Base-by-base conservation (phyloP, 768 basidiomycete genomes). In the Termitomyces titanicus region DNA sequence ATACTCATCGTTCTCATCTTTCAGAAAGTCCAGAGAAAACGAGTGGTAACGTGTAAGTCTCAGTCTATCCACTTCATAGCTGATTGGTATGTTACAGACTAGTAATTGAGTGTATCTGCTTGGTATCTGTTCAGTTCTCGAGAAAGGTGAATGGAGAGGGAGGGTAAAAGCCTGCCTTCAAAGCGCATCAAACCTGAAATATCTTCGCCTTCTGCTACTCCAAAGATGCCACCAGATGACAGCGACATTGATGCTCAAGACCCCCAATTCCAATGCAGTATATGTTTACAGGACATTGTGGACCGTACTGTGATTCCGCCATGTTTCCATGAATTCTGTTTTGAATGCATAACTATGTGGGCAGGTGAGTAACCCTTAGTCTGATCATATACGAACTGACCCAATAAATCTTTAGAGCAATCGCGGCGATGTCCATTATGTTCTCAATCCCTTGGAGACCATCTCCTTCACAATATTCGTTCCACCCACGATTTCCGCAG, bases 301-400 rank as follows among this genome's bases (percentile, higher is more conserved):
- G 92, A 97, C 72, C 76, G 89, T 43, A 89, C 94, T 0, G 79
- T 95, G 37, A 75, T 96, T 24, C 91, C 93, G 1, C 79, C 76
- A 8, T 97, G 94, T 69, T 89, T 91, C 2, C 94, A 98, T 74
- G 89, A 91, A 64, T 95, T 95, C 65, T 98, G 94, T 64, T 96
- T 96, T 61, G 89, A 92, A 53, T 98, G 94, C 67, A 77, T 97
- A 22, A 73, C 88, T 45, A 71, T 94, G 1, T 96, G 94, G 94
- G 81, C 89, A 51, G 86, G 90, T 90, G 56, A 61, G 80, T 72
- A n/a, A 9, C 9, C n/a, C 20, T n/a, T 25, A 18, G 42, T 39
- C 34, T 34, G 33, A 22, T 24, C 5, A 43, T 27, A 31, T 48
- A 38, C 8, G 13, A 31, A 37, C 27, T 37, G 20, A 43, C 39